Conservation (phyloP, 2,329 filamentous ascomycete genomes). For the Colletotrichum sp. region DNA sequence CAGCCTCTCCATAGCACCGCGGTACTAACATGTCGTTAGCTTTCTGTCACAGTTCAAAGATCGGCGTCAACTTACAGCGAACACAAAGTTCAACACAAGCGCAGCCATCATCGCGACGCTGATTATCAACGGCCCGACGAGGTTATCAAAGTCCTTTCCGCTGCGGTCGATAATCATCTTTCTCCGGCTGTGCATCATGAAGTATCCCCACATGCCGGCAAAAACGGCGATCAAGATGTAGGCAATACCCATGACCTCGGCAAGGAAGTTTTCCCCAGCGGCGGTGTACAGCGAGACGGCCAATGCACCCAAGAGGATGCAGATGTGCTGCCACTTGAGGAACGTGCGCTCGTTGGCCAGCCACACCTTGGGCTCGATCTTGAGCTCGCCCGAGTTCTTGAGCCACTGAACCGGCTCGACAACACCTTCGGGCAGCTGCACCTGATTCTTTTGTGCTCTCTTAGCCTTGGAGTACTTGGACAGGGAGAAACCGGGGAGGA, state of each 20-base stretch:
- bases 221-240: constrained; percentile 86
- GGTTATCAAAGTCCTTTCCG: constrained; percentile 91
- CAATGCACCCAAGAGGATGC: constrained; percentile 82
- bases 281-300: constrained; percentile 89
- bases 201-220: constrained; percentile 86
- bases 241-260: constrained; percentile 77
- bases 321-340: constrained; percentile 98
- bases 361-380: constrained; percentile 98
- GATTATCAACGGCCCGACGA: constrained; percentile 83
- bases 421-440: constrained; percentile 82
- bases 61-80: constrained; percentile 66
- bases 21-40: constrained; percentile 4
- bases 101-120: constrained; percentile 80
- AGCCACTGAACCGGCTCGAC: constrained; percentile 84
- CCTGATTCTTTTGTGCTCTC: constrained; percentile 50
- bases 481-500: constrained; percentile 84
- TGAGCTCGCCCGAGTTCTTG: constrained; percentile 90
- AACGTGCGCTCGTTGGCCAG: constrained; percentile 98
- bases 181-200: constrained; percentile 76
- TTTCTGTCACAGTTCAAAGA: not conserved
- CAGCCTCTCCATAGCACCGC: constrained; percentile 16
- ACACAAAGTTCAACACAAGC: constrained; percentile 84
- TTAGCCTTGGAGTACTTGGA: constrained; percentile 73
- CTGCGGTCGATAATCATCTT: constrained; percentile 84
- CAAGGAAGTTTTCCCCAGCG: constrained; percentile 79